Evolutionary conservation across 2,329 filamentous ascomycete species (phyloP), one percentile per base, ranked within the genome.

Genomic region (Stagonosporopsis tanaceti): DNA sequence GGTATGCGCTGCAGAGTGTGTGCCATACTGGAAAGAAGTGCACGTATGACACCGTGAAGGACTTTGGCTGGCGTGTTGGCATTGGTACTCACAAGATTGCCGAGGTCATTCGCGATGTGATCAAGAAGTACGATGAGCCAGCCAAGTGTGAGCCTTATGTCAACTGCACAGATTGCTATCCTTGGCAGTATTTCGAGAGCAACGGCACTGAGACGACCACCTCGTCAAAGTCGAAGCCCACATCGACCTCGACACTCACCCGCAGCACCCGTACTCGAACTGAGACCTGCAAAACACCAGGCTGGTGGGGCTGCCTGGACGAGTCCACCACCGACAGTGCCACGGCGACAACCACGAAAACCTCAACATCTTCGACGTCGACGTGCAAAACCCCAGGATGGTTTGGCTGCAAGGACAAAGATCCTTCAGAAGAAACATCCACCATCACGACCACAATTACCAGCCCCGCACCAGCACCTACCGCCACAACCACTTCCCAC

Each of bases 151-250:
- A 84, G 51, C 82, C 84, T 28, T 93, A 94, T 6, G 83, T 87
- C 50, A 82, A 87, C 62, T 98, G 95, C 73, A 87, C 90, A 38
- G 95, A 99, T 74, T 98, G 94, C 70, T 91, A 87, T 56, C 88
- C 89, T 53, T 98, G 95, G 95, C 96, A 97, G 70, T 96, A 93
- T 82, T 96, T 92, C 71, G 89, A 93, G 76, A 96, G 93, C 74
- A 97, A 97, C 73, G 90, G 90, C 28, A 95, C 91, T 1, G 89
- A 93, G 62, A 84, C 83, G 1, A 92, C 88, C 0, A 90, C 89
- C 2, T 73, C 76, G 6, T 87, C 87, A 0, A 82, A 74, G 8
- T 37, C 42, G 0, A 81, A 86, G 3, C 84, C 74, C 0, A 74
- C 50, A 2, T 82, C 83, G 2, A 87, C 85, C 2, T 84, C 84